Conservation (phyloP, 1,284 basidiomycete species). For the Fomitopsis pinicola region DNA sequence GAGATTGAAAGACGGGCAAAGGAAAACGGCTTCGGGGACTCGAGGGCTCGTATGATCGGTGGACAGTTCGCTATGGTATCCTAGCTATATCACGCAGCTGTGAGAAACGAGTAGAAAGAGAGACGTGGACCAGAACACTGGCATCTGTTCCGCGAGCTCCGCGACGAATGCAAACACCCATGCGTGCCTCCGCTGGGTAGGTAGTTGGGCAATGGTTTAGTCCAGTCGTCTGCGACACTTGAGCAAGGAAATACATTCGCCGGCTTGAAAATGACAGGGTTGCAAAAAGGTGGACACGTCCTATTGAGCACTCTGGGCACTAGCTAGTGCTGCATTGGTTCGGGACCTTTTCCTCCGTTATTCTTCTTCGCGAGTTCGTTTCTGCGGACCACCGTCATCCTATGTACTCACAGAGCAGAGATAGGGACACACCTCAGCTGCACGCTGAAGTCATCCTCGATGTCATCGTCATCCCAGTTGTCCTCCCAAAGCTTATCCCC, state of each 20-base stretch:
- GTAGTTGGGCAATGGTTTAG: no score
- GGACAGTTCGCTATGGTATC: not conserved
- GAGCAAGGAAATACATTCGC: no score
- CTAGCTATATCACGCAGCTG: not conserved
- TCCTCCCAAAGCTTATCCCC: conserved; percentile 96
- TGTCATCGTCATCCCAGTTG: conserved; percentile 99
- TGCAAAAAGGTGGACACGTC: not conserved
- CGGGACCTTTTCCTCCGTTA: conserved; percentile 40
- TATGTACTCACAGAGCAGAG: not conserved
- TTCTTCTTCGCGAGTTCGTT: conserved; percentile 64
- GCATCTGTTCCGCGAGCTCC: no score
- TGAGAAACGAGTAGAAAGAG: not conserved
- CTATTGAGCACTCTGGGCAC: no score
- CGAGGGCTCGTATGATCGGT: not conserved
- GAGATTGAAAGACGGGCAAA: conserved; percentile 20
- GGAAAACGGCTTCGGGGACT: not conserved
- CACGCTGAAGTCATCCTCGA: conserved; percentile 96
- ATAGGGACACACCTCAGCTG: conserved; percentile 74
- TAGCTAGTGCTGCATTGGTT: conserved; percentile 52
- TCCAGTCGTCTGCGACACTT: no score
- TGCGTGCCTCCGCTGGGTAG: no score
- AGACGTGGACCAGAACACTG: not conserved
- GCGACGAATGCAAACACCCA: no score
- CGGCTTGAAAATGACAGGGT: not conserved
- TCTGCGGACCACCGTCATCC: conserved; percentile 29